Evolutionary conservation across 495 filamentous ascomycete species (phyloP), one percentile per base, ranked within the genome.

Genomic region (Daldinia decipiens): DNA sequence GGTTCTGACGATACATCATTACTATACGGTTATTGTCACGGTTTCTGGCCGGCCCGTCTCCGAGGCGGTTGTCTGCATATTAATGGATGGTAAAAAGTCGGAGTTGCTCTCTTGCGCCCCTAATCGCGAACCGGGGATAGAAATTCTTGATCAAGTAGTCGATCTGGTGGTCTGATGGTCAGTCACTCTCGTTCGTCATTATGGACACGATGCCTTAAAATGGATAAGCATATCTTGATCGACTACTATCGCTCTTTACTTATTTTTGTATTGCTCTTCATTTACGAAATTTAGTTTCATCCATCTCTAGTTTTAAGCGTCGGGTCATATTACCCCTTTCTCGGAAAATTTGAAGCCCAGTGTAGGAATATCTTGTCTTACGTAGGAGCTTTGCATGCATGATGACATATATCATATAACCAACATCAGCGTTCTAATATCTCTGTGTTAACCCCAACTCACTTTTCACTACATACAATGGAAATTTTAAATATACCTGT

Each of bases 11-110:
- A 9, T 61, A 68, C 66, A 52, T 54, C 45, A 73, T 69, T 66
- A 72, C 65, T 53, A 36, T 65, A 66, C 29, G 12, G 50, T 64
- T 64, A 45, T 61, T 66, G 70, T 73, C 70, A 73, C 38, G 17
- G 43, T 65, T 66, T 59, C 65, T 31, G 34, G 34, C 56, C 31
- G 29, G 65, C 50, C 60, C 31, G 56, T 39, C 32, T 65, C 43
- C 32, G 52, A 65, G 21, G 57, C 36, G 53, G 63, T 61, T 60
- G 43, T 73, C 31, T 55, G 58, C 65, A 68, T 61, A 62, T 51
- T 19, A 36, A 58, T 70, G 62, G 61, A 56, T 70, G 68, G 71
- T 24, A 71, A 59, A 53, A 54, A 56, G 36, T 26, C 61, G 65
- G 70, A 57, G 59, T 43, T 65, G 62, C 34, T 65, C 36, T 68